Evolutionary conservation across 768 basidiomycete species (phyloP), one percentile per base, ranked within the genome.

Genomic region (Amanita inopinata): DNA sequence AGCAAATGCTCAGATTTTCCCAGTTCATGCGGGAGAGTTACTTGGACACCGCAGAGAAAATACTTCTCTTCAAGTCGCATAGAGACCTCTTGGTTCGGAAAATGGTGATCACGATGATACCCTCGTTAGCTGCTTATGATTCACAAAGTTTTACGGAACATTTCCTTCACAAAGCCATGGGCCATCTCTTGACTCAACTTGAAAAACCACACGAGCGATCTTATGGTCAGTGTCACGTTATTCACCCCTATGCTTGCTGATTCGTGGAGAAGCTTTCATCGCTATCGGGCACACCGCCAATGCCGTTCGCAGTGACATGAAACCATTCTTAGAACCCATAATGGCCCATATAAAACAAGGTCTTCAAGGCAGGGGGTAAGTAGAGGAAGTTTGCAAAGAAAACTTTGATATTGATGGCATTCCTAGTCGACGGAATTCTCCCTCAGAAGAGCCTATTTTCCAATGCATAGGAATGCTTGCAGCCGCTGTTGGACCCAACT

Each of bases 391-490:
- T 20, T 38, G 19, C 23, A 32, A 24, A 14, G 14, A 32, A 7
- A 19, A 18, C 15, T 32, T 17, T 47, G 14, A 19, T 28, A n/a
- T 22, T 17, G 28, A 28, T 40, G 17, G 11, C 8, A 27, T 32
- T 25, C 33, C 20, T 48, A 82, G 78, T 45, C 80, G 82, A 56
- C 94, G 92, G 70, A 92, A 90, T 56, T 87, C 91, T 1, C 86
- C 88, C 2, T 81, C 83, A 11, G 93, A 97, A 60, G 91, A 91
- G 50, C 85, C 93, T 0, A 91, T 98, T 46, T 98, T 99, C 56
- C 89, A 97, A 69, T 98, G 96, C 61, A 76, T 99, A 46, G 90
- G 90, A 27, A 94, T 97, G 91, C 69, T 99, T 32, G 90, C 93
- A 1, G 77, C 80, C 1, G 89, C 96, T 6, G 92, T 99, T 23